phyloP scores from a whole-genome alignment of 495 filamentous ascomycete genomes.

The Xylaria venustula region DNA sequence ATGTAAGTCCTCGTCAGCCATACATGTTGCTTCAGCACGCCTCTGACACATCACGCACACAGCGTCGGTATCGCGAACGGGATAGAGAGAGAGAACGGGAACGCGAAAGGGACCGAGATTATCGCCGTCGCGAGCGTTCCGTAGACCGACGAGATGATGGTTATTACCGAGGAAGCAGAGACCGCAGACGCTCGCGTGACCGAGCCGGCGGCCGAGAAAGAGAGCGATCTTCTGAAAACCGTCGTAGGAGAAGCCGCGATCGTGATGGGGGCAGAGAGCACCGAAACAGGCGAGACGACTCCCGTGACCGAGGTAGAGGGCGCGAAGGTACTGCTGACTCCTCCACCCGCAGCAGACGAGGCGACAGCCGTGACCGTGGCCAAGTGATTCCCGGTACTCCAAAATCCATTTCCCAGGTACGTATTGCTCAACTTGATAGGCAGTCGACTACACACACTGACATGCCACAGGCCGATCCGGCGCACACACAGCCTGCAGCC shows the following conservation, averaged over 20 bases:
- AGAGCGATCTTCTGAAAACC: conserved; percentile 52
- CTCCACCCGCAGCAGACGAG: conserved; percentile 65
- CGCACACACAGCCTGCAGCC: conserved; percentile 52
- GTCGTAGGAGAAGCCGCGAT: conserved; percentile 65
- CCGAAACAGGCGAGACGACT: conserved; percentile 75
- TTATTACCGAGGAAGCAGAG: conserved; percentile 58
- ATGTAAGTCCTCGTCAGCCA: conserved; percentile 52
- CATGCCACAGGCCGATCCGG: conserved; percentile 36
- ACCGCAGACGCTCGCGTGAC: conserved; percentile 59
- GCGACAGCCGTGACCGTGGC: conserved; percentile 59
- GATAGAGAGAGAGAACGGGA: conserved; percentile 30
- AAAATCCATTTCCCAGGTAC: conserved; percentile 55
- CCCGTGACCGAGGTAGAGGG: conserved; percentile 66
- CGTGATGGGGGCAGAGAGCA: conserved; percentile 57
- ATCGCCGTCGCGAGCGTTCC: conserved; percentile 72
- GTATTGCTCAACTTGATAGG: conserved; percentile 24
- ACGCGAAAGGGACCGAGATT: conserved; percentile 44
- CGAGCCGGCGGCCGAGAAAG: conserved; percentile 59
- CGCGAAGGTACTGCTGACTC: conserved; percentile 78
- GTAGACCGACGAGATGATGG: conserved; percentile 73
- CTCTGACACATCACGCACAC: conserved; percentile 32
- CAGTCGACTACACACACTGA: not conserved
- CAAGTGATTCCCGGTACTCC: conserved; percentile 39
- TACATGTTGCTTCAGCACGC: not conserved
- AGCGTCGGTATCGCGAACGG: conserved; percentile 55